phyloP scores from a whole-genome alignment of 805 yeast genomes.

The Wickerhamiella musiphila region DNA sequence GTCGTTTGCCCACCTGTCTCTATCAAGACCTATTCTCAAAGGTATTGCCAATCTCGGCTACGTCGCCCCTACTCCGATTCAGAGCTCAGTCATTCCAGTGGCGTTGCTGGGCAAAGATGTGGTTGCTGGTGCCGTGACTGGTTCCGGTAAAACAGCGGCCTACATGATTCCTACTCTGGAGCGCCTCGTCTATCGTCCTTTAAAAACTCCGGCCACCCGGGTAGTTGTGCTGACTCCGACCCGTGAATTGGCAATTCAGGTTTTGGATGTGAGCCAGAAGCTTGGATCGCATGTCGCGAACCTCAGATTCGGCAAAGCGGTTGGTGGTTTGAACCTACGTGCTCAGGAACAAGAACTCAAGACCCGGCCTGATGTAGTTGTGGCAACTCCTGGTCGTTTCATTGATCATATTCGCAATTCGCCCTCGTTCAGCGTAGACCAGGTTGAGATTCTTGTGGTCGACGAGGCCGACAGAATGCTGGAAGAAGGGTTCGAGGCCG shows the following conservation, averaged over 20 bases:
- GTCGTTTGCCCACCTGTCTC: slow-evolving; percentile 56
- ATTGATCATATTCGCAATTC: slow-evolving; percentile 95
- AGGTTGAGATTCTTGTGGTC: slow-evolving; percentile 78
- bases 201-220: slow-evolving; percentile 71
- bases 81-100: slow-evolving; percentile 81
- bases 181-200: slow-evolving; percentile 75
- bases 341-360: slow-evolving; percentile 92
- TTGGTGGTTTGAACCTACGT: slow-evolving; percentile 91
- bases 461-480: slow-evolving; percentile 99
- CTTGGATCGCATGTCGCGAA: slow-evolving; percentile 61
- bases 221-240: slow-evolving; percentile 89
- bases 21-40: slow-evolving; percentile 80
- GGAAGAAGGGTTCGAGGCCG: slow-evolving; percentile 97
- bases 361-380: slow-evolving; percentile 83
- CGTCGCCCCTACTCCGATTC: slow-evolving; percentile 83
- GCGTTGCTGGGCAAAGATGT: slow-evolving; percentile 88
- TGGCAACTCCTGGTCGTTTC: slow-evolving; percentile 97
- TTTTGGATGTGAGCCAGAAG: slow-evolving; percentile 79
- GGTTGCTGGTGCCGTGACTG: slow-evolving; percentile 98
- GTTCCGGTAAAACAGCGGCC: slow-evolving; percentile 99
- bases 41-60: slow-evolving; percentile 72
- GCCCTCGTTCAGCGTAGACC: slow-evolving; percentile 76
- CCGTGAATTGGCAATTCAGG: slow-evolving; percentile 95
- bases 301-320: slow-evolving; percentile 82
- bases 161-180: slow-evolving; percentile 92